Evolutionary conservation across 331 rosid species (phyloP), one percentile per base, ranked within the genome.

Genomic region (Quercus lobata): DNA sequence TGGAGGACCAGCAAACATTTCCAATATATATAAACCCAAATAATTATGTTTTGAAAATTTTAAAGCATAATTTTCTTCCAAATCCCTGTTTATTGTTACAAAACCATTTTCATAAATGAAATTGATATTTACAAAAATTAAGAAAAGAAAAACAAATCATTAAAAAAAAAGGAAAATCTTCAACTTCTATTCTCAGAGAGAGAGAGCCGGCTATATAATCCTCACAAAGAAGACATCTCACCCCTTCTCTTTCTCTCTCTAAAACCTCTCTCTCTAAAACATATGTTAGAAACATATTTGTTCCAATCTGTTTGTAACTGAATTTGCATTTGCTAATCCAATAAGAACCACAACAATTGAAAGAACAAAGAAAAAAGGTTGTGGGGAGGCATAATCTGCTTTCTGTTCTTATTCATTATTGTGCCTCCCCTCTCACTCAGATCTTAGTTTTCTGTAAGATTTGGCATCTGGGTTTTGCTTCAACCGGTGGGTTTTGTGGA

Each of bases 351-450:
- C 46, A 41, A 87, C 85, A 84, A 91, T 89, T 84, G 91, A 77
- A 85, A 88, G 88, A 80, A 80, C 86, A 79, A 84, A 75, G 74
- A 78, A 80, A 80, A 83, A 78, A 61, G 81, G 86, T 73, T 81
- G 87, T 79, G 91, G 87, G 90, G 84, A 86, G 91, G 92, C 90
- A 84, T 80, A 79, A 86, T 89, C 88, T 89, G 77, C 86, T 87
- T 85, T 89, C 86, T 86, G 87, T 87, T 88, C 89, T 83, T 87
- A 85, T 79, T 85, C 46, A 89, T 85, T 81, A 82, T 79, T 80
- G 87, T 90, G 90, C 94, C 93, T 92, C 94, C 98, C 91, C 93
- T 90, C 97, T 93, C 98, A 90, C 93, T 90, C 97, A 96, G 99
- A 96, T 96, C 98, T 93, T 91, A 82, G 82, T 69, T 79, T 78